Evolutionary conservation across 1,139 yeast species (phyloP).

Genomic region (Candida sp.): DNA sequence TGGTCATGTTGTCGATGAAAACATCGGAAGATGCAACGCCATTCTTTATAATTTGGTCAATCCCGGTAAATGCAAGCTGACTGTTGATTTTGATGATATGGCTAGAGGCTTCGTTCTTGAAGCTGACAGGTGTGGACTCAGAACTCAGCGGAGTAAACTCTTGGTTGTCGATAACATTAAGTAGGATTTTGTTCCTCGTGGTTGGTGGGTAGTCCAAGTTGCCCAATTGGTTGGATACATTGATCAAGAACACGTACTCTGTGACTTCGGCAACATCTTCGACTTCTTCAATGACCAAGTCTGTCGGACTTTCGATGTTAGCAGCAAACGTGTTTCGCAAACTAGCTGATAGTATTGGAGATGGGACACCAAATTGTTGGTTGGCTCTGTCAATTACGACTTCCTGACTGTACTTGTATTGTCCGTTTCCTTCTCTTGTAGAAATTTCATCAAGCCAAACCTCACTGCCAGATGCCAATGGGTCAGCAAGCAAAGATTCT

Average conservation of each 20-base stretch:
- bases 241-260: slow-evolving; percentile 33
- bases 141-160: slow-evolving; percentile 43
- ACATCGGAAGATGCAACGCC: slow-evolving; percentile 38
- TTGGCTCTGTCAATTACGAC: slow-evolving; percentile 3
- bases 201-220: slow-evolving; percentile 17
- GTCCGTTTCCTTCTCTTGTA: slow-evolving; percentile 19
- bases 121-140: slow-evolving; percentile 33
- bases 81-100: slow-evolving; percentile 43
- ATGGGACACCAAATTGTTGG: slow-evolving; percentile 25
- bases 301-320: slow-evolving; percentile 18
- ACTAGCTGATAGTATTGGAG: slow-evolving; percentile 38
- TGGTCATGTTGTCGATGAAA: slow-evolving; percentile 31
- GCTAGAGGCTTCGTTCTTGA: slow-evolving; percentile 16
- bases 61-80: slow-evolving; percentile 31
- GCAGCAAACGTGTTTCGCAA: slow-evolving; percentile 27
- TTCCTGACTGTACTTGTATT: slow-evolving; percentile 19
- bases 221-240: slow-evolving; percentile 32
- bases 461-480: slow-evolving; percentile 37
- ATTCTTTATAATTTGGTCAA: slow-evolving; percentile 28
- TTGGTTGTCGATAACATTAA: slow-evolving; percentile 44
- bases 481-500: slow-evolving; percentile 46
- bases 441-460: slow-evolving; percentile 34
- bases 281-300: slow-evolving; percentile 35
- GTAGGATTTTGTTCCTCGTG: slow-evolving; percentile 25
- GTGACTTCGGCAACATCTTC: slow-evolving; percentile 20